A percentile compares a stretch with the other conserved stretches of the same genome.
Evolutionary conservation across 306 rosid species (phyloP).

Genomic region (Sophora flavescens): DNA sequence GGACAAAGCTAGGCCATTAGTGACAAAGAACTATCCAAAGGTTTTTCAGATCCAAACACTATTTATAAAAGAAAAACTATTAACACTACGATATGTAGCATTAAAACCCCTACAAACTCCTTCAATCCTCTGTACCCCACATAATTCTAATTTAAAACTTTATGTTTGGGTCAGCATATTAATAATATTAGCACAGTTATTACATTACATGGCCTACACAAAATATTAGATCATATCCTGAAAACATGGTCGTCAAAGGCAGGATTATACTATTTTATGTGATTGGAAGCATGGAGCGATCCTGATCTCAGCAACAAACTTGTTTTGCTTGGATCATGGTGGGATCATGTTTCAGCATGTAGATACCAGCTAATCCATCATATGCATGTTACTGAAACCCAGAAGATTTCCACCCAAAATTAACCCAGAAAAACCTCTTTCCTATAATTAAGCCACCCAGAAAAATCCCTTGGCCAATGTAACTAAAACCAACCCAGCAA

Average conservation of each 20-base stretch:
- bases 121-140: neutral
- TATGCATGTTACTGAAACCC: no score
- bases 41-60: slow-evolving; percentile 8
- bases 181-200: neutral
- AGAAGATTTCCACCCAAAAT: no score
- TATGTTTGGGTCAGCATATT: neutral
- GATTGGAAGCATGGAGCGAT: no score
- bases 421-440: no score
- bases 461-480: no score
- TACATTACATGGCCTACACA: slow-evolving; percentile 5
- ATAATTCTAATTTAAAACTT: slow-evolving; percentile 6
- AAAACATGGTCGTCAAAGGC: neutral
- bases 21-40: neutral
- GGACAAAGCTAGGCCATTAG: neutral
- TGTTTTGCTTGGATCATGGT: no score
- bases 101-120: slow-evolving; percentile 15
- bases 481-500: no score
- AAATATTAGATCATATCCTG: slow-evolving; percentile 7
- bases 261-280: no score
- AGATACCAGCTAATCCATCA: no score
- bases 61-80: neutral
- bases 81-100: neutral
- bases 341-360: no score
- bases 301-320: no score
- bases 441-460: no score